A percentile compares a stretch with the other conserved stretches of the same genome.
Conservation (phyloP, 345 rosid genomes). For the Eucalyptus erythrocorys region DNA sequence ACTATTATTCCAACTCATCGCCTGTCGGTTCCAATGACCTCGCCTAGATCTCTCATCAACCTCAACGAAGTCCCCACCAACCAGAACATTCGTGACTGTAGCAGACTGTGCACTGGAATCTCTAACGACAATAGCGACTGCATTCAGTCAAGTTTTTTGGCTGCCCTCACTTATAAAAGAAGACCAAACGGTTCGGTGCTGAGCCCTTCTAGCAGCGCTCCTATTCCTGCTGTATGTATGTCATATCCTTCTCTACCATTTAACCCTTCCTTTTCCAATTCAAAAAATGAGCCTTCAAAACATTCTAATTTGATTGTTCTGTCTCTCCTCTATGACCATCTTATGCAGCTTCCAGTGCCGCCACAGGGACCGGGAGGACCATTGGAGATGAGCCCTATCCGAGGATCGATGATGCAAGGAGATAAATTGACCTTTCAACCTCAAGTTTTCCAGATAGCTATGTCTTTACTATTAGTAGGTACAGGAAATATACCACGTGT, state of each 20-base stretch:
- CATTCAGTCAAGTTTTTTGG: not conserved
- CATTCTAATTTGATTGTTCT: not conserved
- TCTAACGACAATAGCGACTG: not conserved
- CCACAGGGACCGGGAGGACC: not conserved
- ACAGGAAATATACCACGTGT: not conserved
- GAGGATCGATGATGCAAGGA: not conserved
- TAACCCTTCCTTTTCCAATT: not conserved
- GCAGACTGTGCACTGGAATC: not conserved
- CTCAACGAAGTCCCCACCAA: conserved; percentile 37
- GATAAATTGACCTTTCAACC: no score
- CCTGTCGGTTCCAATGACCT: not conserved
- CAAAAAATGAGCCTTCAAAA: not conserved
- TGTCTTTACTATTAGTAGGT: not conserved
- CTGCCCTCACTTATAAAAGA: conserved; percentile 29
- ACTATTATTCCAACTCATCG: not conserved
- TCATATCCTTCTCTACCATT: not conserved
- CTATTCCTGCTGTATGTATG: conserved; percentile 2
- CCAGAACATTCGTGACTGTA: not conserved
- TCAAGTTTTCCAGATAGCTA: not conserved
- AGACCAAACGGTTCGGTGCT: conserved; percentile 1
- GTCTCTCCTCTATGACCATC: not conserved
- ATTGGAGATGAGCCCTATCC: not conserved
- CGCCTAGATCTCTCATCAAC: conserved; percentile 8
- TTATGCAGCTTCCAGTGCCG: not conserved
- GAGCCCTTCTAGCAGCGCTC: not conserved